Conservation (phyloP, 257 asterid species). For the Thymus mandschuricus region DNA sequence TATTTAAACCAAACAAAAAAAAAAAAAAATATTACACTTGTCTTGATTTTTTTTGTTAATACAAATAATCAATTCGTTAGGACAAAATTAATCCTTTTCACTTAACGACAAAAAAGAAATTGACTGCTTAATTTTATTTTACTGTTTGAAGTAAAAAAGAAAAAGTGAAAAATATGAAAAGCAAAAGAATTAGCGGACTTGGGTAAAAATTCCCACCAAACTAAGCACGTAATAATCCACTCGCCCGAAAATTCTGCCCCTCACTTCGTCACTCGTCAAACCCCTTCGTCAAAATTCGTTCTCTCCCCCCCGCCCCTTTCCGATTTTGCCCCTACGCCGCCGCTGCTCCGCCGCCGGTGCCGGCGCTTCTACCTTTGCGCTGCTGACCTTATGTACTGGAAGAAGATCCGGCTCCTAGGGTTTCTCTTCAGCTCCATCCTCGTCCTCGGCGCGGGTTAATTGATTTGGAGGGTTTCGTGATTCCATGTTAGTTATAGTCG, state of each 20-base stretch:
- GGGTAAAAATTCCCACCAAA: slow-evolving; percentile 2
- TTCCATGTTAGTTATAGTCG: slow-evolving; percentile 44
- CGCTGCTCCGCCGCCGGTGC: slow-evolving; percentile 21
- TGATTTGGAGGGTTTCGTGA: neutral
- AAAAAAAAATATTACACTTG: too few species aligned
- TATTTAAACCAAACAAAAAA: too few species aligned
- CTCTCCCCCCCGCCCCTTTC: slow-evolving; percentile 2
- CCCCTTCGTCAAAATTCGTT: slow-evolving; percentile 17
- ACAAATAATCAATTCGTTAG: too few species aligned
- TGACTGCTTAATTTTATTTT: too few species aligned
- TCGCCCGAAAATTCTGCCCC: slow-evolving; percentile 25
- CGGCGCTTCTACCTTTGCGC: slow-evolving; percentile 1
- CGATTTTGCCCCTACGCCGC: slow-evolving; percentile 16
- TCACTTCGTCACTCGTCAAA: slow-evolving; percentile 34
- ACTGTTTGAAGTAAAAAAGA: too few species aligned
- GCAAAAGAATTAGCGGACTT: neutral
- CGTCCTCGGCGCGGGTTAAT: slow-evolving; percentile 48
- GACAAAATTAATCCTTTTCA: too few species aligned
- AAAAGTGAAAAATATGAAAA: neutral
- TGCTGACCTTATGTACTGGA: slow-evolving; percentile 44
- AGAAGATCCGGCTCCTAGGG: slow-evolving; percentile 42
- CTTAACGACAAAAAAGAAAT: too few species aligned
- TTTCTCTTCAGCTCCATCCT: slow-evolving; percentile 40
- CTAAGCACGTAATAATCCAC: neutral
- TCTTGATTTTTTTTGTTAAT: too few species aligned